phyloP scores from a whole-genome alignment of 768 basidiomycete genomes.

The Suillus brevipes region DNA sequence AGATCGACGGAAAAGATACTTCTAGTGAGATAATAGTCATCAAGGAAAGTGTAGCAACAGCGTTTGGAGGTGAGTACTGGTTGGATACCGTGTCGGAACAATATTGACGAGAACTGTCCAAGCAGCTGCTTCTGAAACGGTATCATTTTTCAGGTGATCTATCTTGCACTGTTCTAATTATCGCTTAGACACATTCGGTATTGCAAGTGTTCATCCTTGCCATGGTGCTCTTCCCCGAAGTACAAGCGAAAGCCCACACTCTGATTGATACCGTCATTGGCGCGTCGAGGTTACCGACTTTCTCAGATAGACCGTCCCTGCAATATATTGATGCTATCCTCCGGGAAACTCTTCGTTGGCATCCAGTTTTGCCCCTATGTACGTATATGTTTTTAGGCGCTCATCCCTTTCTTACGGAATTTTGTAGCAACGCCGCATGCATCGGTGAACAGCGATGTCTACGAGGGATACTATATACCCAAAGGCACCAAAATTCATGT shows the following conservation, averaged over 20 bases:
- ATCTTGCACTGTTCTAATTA: not conserved
- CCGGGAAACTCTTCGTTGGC: slow-evolving; percentile 31
- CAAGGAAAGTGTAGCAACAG: slow-evolving; percentile 22
- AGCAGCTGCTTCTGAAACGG: slow-evolving; percentile 22
- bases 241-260: slow-evolving; percentile 28
- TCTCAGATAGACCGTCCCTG: slow-evolving; percentile 25
- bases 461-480: slow-evolving; percentile 31
- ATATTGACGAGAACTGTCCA: not conserved
- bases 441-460: slow-evolving; percentile 21
- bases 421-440: slow-evolving; percentile 20
- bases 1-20: slow-evolving; percentile 5
- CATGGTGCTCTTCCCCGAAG: slow-evolving; percentile 34
- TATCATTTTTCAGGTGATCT: not conserved
- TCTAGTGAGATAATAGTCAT: slow-evolving; percentile 10
- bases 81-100: not conserved
- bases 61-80: slow-evolving; percentile 19
- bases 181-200: slow-evolving; percentile 23
- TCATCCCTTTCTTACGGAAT: not conserved
- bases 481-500: slow-evolving; percentile 14
- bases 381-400: not conserved
- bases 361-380: slow-evolving; percentile 26
- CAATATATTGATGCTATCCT: slow-evolving; percentile 31
- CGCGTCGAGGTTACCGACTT: slow-evolving; percentile 26
- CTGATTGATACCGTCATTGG: slow-evolving; percentile 31
- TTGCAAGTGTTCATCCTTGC: slow-evolving; percentile 35